Conservation (phyloP, 1,139 yeast genomes). For the Debaryomyces subglobosus region DNA sequence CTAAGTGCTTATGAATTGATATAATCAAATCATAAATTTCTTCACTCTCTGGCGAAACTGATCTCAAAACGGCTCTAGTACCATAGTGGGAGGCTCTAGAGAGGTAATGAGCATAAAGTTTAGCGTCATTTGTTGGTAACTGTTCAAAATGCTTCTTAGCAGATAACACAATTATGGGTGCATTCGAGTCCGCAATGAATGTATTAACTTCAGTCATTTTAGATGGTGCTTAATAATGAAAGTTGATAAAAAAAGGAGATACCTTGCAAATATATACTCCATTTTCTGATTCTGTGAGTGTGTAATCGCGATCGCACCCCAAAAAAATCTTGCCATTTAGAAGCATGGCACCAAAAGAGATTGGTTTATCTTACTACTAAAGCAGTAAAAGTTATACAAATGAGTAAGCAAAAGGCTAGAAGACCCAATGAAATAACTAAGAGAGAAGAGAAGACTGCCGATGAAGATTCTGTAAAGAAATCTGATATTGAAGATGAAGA, state of each 20-base stretch:
- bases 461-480: constrained; percentile 15
- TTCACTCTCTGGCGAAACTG: constrained; percentile 86
- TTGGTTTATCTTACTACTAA: not conserved
- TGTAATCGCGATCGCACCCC: not conserved
- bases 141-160: constrained; percentile 50
- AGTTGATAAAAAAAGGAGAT: not conserved
- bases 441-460: constrained; percentile 9
- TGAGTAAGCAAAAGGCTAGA: not conserved
- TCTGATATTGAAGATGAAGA: constrained; percentile 16
- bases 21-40: constrained; percentile 69
- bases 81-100: constrained; percentile 85
- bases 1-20: constrained; percentile 53
- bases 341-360: not conserved
- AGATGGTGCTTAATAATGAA: not conserved
- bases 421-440: not conserved
- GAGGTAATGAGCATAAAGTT: constrained; percentile 77
- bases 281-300: not conserved
- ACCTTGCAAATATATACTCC: not conserved
- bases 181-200: constrained; percentile 44
- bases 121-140: constrained; percentile 37
- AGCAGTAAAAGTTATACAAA: not conserved
- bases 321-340: constrained; percentile 5
- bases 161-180: constrained; percentile 44
- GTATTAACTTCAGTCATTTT: constrained; percentile 21
- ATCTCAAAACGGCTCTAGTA: constrained; percentile 73